These are phyloP conservation scores for Diaporthe longicolla DNA, from an alignment of 2,329 filamentous ascomycete genomes.

Conservation along the genomic window DNA sequence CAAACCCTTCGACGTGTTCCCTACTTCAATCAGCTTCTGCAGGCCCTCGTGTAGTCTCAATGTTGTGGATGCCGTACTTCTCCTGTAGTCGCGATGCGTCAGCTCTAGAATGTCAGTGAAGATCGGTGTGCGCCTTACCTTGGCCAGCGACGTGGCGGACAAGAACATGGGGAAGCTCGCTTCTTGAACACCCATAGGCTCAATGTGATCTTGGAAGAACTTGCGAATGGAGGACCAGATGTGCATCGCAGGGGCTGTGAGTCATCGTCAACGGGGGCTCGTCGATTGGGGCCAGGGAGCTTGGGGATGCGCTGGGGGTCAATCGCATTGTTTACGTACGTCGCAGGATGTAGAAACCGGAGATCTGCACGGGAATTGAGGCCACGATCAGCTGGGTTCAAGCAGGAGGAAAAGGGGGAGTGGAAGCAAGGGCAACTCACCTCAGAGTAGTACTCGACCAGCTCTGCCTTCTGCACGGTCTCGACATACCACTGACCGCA, in stretches of 20 bases:
- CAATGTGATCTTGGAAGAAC: conserved; percentile 82
- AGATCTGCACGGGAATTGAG: conserved; percentile 72
- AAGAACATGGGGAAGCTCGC: conserved; percentile 98
- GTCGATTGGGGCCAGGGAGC: conserved; percentile 60
- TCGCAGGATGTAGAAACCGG: conserved; percentile 96
- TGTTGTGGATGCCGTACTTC: conserved; percentile 22
- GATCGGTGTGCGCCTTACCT: conserved; percentile 77
- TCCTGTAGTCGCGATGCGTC: conserved; percentile 6
- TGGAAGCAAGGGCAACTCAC: conserved; percentile 41
- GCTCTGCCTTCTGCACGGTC: conserved; percentile 94
- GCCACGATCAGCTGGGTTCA: background rate
- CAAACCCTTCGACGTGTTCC: conserved; percentile 98
- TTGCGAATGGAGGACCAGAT: conserved; percentile 77
- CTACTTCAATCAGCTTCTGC: conserved; percentile 3
- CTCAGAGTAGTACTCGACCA: conserved; percentile 91
- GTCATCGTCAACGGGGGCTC: conserved; percentile 25
- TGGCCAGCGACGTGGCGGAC: conserved; percentile 86
- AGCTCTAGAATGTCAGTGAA: background rate
- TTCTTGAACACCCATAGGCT: conserved; percentile 93
- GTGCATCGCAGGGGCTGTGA: conserved; percentile 62
- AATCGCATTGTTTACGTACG: conserved; percentile 11
- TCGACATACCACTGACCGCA: conserved; percentile 87
- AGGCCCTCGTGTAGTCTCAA: background rate
- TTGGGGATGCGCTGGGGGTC: background rate
- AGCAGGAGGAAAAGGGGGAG: background rate